Evolutionary conservation across 1,284 basidiomycete species (phyloP).

Genomic region (Pseudozyma thailandica): DNA sequence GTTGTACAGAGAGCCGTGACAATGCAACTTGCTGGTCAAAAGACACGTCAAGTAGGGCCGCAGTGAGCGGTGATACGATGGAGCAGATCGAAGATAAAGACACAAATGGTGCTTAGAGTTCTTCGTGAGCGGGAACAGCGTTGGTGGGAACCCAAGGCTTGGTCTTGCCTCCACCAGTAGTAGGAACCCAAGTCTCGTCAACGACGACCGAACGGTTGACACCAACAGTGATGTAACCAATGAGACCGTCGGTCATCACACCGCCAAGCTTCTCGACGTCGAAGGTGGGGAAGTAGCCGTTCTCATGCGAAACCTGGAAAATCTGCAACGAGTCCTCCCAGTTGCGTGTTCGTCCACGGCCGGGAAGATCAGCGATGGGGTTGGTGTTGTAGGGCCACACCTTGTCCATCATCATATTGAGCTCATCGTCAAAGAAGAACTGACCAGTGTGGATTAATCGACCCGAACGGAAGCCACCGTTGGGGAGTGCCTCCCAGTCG

Average conservation of each 20-base stretch:
- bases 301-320: conserved; percentile 68
- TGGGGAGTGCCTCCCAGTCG: conserved; percentile 68
- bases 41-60: not conserved
- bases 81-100: not conserved
- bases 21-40: not conserved
- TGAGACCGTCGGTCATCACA: conserved; percentile 69
- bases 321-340: conserved; percentile 70
- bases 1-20: not conserved
- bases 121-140: conserved; percentile 30
- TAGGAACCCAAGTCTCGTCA: conserved; percentile 52
- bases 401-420: conserved; percentile 71
- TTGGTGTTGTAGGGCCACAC: conserved; percentile 69
- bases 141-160: conserved; percentile 34
- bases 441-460: conserved; percentile 73
- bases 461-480: conserved; percentile 70
- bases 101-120: conserved; percentile 21
- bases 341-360: conserved; percentile 69
- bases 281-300: conserved; percentile 69
- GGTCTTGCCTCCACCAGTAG: conserved; percentile 44
- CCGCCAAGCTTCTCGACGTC: conserved; percentile 70
- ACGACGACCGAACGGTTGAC: conserved; percentile 62
- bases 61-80: not conserved
- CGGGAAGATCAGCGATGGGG: conserved; percentile 65
- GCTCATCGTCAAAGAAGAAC: conserved; percentile 76
- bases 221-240: conserved; percentile 70